Base-by-base conservation (phyloP, 2,329 filamentous ascomycete genomes). In the Fusarium cicatricum region DNA sequence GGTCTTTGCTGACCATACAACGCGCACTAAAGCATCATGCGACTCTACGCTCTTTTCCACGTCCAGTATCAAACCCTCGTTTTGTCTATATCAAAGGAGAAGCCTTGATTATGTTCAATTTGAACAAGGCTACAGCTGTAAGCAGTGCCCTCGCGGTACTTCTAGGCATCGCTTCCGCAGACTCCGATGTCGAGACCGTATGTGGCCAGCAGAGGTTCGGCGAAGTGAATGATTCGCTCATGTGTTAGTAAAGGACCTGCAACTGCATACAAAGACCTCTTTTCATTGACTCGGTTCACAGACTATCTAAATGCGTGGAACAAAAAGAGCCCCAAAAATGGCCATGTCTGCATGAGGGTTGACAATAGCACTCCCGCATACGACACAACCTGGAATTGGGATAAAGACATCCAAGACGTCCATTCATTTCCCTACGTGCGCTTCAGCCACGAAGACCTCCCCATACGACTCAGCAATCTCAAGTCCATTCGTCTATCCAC, bases 221-320 rank as follows among this genome's bases (percentile, higher is more conserved):
- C 10, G 34, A 55, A 29, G n/a, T 64, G 10, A 52, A 49, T 6
- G 60, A 64, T 31, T 59, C 61, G 7, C 57, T 58, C 0, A 64
- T 59, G 33, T 64, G 61, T 59, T 17, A 9, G 61, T 34, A 32
- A 2, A 26, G 33, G 8, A 14, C 10, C 10, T 12, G 16, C 2
- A 19, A 16, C 4, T 11, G 12, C 3, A 2, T 3, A 2, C 2
- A 8, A 0, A 3, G 11, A 12, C 4, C 6, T 1, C 2, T 15
- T 23, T 36, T 6, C 11, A 15, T 52, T 67, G 14, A 68, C 32
- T 6, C 0, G n/a, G 16, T 3, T 10, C 4, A 7, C 9, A 68
- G 66, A 69, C 40, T 69, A 67, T n/a, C 64, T 62, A 11, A 68
- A 68, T 21, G 66, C 66, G 12, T 68, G 66, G 66, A 68, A 68